These are phyloP conservation scores for Neocatenulostroma microsporum DNA, from an alignment of 2,329 filamentous ascomycete genomes.

Conservation along the genomic window DNA sequence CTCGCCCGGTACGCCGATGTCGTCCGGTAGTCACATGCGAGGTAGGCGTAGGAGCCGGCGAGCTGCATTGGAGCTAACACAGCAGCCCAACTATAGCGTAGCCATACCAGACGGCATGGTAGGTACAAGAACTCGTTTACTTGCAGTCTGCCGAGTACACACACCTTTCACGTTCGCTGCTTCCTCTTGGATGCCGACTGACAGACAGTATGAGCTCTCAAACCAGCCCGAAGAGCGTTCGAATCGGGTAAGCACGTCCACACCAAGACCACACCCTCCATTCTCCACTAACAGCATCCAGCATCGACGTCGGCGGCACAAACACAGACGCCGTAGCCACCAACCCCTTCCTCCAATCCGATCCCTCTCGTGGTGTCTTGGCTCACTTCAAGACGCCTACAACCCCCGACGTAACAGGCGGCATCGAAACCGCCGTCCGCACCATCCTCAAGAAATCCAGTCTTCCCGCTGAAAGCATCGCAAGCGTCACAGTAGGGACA, in stretches of 20 bases:
- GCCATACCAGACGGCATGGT: too few species aligned
- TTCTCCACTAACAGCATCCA: not conserved
- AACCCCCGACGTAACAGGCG: slow-evolving; percentile 35
- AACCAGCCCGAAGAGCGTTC: slow-evolving; percentile 1
- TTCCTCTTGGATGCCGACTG: too few species aligned
- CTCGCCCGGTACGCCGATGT: too few species aligned
- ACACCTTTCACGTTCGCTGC: too few species aligned
- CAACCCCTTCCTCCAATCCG: slow-evolving; percentile 21
- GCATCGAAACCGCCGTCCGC: slow-evolving; percentile 34
- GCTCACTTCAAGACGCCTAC: slow-evolving; percentile 34
- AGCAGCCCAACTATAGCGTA: too few species aligned
- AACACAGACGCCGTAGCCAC: slow-evolving; percentile 27
- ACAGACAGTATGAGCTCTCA: too few species aligned
- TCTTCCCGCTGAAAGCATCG: slow-evolving; percentile 26
- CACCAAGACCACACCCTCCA: not conserved
- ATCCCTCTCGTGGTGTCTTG: slow-evolving; percentile 21
- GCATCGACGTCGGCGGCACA: slow-evolving; percentile 4
- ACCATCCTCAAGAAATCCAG: slow-evolving; percentile 30
- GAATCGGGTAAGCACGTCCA: not conserved
- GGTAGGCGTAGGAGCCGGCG: too few species aligned
- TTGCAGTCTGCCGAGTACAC: too few species aligned
- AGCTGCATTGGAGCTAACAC: too few species aligned
- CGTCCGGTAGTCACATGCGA: too few species aligned
- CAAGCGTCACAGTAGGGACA: slow-evolving; percentile 45
- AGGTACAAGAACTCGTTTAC: too few species aligned